Conservation (phyloP, 352 stramenopile species). For the Phytophthora idaei region DNA sequence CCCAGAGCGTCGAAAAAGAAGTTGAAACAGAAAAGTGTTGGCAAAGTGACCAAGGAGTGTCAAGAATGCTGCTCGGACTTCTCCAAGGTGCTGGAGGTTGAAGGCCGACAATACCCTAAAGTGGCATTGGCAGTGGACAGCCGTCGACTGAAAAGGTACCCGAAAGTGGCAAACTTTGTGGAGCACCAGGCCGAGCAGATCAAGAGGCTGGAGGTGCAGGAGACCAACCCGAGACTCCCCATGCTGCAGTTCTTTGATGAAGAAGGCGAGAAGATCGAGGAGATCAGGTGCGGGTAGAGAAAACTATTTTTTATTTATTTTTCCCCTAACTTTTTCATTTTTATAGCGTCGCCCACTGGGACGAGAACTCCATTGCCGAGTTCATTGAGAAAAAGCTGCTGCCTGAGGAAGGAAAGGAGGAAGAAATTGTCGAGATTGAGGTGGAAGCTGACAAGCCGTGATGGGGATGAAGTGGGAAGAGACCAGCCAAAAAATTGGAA, state of each 20-base stretch:
- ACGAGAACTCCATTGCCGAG: constrained; percentile 76
- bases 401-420: constrained; percentile 23
- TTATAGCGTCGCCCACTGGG: constrained; percentile 69
- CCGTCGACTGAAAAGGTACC: constrained; percentile 61
- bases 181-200: constrained; percentile 52
- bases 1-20: constrained; percentile 2
- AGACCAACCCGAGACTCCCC: constrained; percentile 52
- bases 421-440: constrained; percentile 31
- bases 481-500: neutral
- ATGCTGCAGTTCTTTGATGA: constrained; percentile 73
- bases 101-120: constrained; percentile 43
- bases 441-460: constrained; percentile 32
- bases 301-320: constrained; percentile 3
- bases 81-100: constrained; percentile 34
- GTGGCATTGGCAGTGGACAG: constrained; percentile 63
- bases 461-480: neutral
- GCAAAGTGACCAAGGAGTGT: constrained; percentile 40
- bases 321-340: constrained; percentile 9
- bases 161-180: constrained; percentile 75
- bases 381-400: constrained; percentile 70
- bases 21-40: constrained; percentile 9
- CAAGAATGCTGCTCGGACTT: constrained; percentile 59
- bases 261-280: constrained; percentile 53
- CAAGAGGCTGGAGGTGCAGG: constrained; percentile 54
- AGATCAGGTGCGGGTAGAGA: constrained; percentile 53